Evolutionary conservation across 1,284 basidiomycete genomes (phyloP), one percentile per base, ranked within the genome.

Genomic region (Ceratobasidium sp.): DNA sequence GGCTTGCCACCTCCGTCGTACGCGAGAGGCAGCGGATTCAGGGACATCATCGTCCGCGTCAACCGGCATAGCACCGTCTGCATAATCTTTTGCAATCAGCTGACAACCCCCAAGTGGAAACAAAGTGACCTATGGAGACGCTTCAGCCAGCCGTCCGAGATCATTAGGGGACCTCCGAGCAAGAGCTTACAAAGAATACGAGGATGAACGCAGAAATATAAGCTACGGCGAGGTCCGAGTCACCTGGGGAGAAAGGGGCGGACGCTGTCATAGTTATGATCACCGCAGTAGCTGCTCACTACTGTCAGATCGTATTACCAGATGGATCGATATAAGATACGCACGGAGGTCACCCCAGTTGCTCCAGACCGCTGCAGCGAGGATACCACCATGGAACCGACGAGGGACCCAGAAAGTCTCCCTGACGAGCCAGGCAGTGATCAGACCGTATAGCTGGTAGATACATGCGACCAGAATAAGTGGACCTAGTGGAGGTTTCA

Each of bases 331-430:
- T 11, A 71, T 5, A 41, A 4, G 74, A 17, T n/a, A 87, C 91
- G 81, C 79, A 93, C 91, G 86, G 79, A 93, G 84, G 83, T 89
- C 91, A 7, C 88, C 90, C 60, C 86, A 86, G 78, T 93, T 93
- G 1, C 84, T 86, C 87, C 87, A 92, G 7, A 85, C 87, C 36
- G 90, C 92, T 0, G 90, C 90, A 1, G 87, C 86, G 0, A 92
- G 79, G 53, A 95, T 88, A 0, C 89, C 90, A 76, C 87, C 87
- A 59, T 91, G 85, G 79, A 95, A 95, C 47, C 92, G 87, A 77
- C 90, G 87, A 0, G 93, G 93, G 0, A 94, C 91, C 88, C 91
- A 94, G 79, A 92, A 93, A 56, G 93, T 79, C 78, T 89, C 88
- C 63, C 87, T 86, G 53, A 90, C 84, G 14, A 89, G 74, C 84